These are phyloP conservation scores for Rheum nobile DNA, from an alignment of 148 eudicot genomes.

Conservation along the genomic window DNA sequence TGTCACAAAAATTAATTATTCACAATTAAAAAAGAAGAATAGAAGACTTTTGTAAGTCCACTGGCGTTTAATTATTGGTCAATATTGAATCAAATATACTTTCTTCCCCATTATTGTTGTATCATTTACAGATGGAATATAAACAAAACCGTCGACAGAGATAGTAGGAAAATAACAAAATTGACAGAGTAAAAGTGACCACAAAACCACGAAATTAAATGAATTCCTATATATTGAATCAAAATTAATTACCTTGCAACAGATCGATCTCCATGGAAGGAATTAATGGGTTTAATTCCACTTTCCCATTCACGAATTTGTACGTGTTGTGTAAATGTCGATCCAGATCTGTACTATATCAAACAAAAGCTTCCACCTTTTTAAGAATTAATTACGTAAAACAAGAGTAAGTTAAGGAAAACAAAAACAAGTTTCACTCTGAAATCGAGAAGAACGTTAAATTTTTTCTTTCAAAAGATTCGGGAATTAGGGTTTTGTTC, in stretches of 20 bases:
- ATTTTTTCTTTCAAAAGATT: not conserved
- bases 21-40: not conserved
- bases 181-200: not conserved
- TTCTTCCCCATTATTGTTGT: not conserved
- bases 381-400: not conserved
- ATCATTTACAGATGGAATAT: not conserved
- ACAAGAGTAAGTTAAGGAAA: not conserved
- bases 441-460: not conserved
- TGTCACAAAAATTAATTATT: not conserved
- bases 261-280: slow-evolving; percentile 1
- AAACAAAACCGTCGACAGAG: not conserved
- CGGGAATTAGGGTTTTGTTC: not conserved
- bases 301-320: no score
- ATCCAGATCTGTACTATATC: not conserved
- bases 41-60: not conserved
- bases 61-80: not conserved
- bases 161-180: not conserved
- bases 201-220: not conserved
- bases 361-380: not conserved
- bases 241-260: not conserved
- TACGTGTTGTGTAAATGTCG: not conserved
- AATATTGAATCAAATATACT: not conserved
- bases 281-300: not conserved
- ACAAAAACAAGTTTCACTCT: not conserved
- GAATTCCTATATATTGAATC: not conserved